Evolutionary conservation across 2,329 filamentous ascomycete species (phyloP).

Genomic region (Nemania abortiva): DNA sequence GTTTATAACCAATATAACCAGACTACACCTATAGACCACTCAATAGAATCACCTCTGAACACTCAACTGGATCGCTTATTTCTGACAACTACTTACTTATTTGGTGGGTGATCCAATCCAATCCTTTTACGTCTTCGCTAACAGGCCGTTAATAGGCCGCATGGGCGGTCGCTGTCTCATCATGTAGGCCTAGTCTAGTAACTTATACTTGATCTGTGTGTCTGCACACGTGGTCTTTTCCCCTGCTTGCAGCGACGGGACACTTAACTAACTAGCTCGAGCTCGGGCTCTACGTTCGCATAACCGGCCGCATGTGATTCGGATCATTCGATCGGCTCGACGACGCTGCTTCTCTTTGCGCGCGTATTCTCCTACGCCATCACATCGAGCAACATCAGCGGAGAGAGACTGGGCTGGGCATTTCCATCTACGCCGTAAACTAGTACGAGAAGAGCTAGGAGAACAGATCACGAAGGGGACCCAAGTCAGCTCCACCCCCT

Average conservation of each 20-base stretch:
- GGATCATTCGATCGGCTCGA: slow-evolving; percentile 12
- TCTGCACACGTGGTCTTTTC: slow-evolving; percentile 29
- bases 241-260: slow-evolving; percentile 19
- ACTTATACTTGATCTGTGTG: background rate
- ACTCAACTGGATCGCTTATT: too few relatives aligned
- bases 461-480: background rate
- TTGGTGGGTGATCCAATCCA: slow-evolving; percentile 22
- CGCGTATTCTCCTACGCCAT: background rate
- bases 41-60: too few relatives aligned
- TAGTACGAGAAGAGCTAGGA: slow-evolving; percentile 2
- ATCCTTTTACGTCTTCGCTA: slow-evolving; percentile 31
- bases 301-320: slow-evolving; percentile 23
- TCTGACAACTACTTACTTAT: slow-evolving; percentile 20
- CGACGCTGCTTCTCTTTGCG: background rate
- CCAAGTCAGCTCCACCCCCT: slow-evolving; percentile 15
- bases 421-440: background rate
- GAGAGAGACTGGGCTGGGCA: background rate
- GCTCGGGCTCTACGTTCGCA: slow-evolving; percentile 4
- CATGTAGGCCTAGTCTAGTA: slow-evolving; percentile 5
- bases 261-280: slow-evolving; percentile 8
- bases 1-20: too few relatives aligned
- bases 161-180: slow-evolving; percentile 29
- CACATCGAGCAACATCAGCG: background rate
- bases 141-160: slow-evolving; percentile 14
- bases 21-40: too few relatives aligned